Percentiles rank a stretch among this genome's conserved stretches.
Conservation (phyloP, 1,284 basidiomycete genomes). For the Melampsora americana region DNA sequence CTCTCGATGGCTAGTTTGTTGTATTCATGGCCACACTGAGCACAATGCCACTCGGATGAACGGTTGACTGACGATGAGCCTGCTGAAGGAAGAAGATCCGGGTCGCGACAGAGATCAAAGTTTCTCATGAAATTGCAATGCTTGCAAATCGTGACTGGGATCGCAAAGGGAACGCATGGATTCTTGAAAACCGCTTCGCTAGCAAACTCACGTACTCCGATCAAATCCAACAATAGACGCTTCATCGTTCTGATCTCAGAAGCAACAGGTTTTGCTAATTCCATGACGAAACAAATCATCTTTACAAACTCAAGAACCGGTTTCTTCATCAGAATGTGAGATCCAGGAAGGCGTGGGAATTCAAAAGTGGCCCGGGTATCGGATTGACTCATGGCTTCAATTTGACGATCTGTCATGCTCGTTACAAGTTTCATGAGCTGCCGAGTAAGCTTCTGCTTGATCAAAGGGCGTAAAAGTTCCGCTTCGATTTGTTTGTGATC, state of each 20-base stretch:
- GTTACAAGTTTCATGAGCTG: conserved; percentile 71
- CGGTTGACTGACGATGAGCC: conserved; percentile 72
- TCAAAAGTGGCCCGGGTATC: conserved; percentile 58
- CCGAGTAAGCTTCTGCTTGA: conserved; percentile 76
- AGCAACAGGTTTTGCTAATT: conserved; percentile 70
- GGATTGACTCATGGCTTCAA: conserved; percentile 61
- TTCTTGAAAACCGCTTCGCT: conserved; percentile 78
- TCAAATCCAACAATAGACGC: conserved; percentile 81
- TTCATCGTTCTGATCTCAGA: conserved; percentile 85
- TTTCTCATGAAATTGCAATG: conserved; percentile 77
- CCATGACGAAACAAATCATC: conserved; percentile 75
- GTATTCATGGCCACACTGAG: conserved; percentile 76
- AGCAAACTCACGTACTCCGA: conserved; percentile 78
- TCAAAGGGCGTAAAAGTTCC: conserved; percentile 68
- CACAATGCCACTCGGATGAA: conserved; percentile 53
- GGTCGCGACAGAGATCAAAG: conserved; percentile 41
- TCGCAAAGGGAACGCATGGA: conserved; percentile 84
- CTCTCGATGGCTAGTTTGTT: conserved; percentile 82
- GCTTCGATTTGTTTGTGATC: conserved; percentile 58
- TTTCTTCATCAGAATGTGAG: conserved; percentile 70
- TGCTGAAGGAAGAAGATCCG: conserved; percentile 65
- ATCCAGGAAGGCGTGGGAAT: conserved; percentile 86
- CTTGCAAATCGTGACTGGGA: conserved; percentile 83
- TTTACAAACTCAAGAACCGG: conserved; percentile 88
- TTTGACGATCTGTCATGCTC: conserved; percentile 65